Conservation (phyloP, 805 yeast genomes). For the Hanseniaspora occidentalis region DNA sequence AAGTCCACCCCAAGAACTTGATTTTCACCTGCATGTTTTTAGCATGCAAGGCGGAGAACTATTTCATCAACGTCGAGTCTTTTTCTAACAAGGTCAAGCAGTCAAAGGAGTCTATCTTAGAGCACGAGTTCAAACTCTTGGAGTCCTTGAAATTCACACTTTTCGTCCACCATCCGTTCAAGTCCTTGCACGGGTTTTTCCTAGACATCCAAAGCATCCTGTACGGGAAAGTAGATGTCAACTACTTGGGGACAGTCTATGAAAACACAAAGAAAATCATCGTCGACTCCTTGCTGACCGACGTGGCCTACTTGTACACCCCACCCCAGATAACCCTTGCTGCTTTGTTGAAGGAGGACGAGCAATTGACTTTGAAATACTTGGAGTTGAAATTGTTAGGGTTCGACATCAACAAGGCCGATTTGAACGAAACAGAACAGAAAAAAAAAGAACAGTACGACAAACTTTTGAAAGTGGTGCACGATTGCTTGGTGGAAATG, state of each 20-base stretch:
- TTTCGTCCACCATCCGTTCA: constrained; percentile 76
- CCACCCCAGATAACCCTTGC: constrained; percentile 96
- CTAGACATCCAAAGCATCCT: constrained; percentile 67
- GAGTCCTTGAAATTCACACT: constrained; percentile 69
- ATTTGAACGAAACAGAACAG: constrained; percentile 7
- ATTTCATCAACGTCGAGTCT: constrained; percentile 71
- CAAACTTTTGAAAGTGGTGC: constrained; percentile 32
- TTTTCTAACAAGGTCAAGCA: constrained; percentile 64
- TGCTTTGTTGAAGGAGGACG: constrained; percentile 58
- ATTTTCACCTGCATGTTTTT: constrained; percentile 74
- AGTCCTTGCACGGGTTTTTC: constrained; percentile 89
- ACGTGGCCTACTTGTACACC: constrained; percentile 63
- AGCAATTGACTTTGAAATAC: constrained; percentile 51
- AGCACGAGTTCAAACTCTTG: constrained; percentile 66
- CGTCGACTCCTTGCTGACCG: constrained; percentile 60
- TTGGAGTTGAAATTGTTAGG: constrained; percentile 46
- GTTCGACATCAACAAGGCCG: constrained; percentile 9
- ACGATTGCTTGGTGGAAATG: constrained; percentile 35
- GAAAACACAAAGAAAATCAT: constrained; percentile 57
- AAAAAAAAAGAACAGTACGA: constrained; percentile 19
- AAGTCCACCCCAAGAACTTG: constrained; percentile 73
- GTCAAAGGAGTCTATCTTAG: constrained; percentile 54
- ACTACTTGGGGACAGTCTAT: constrained; percentile 53
- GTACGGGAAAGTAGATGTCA: constrained; percentile 34
- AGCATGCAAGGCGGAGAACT: constrained; percentile 89